Conservation (phyloP, 495 filamentous ascomycete genomes). For the Darksidea phi region DNA sequence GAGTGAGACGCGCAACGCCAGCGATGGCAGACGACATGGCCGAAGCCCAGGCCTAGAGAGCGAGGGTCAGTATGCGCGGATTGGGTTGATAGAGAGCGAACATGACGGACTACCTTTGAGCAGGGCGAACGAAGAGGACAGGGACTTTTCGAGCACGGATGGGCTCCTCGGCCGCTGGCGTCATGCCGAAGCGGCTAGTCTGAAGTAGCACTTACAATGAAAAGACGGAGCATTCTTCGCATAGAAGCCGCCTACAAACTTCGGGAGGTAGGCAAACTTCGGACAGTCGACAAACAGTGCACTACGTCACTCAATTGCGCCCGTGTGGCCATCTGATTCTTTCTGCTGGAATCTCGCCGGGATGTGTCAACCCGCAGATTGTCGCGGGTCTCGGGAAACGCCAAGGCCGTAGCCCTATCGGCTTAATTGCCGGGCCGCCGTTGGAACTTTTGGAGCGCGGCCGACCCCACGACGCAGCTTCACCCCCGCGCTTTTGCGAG, state of each 20-base stretch:
- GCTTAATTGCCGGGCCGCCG: too few species aligned
- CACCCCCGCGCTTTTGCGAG: not conserved
- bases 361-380: too few species aligned
- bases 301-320: too few species aligned
- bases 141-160: constrained; percentile 12
- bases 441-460: too few species aligned
- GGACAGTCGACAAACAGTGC: too few species aligned
- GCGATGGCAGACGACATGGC: constrained; percentile 31
- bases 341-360: too few species aligned
- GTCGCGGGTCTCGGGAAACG: too few species aligned
- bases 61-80: constrained; percentile 10
- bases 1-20: constrained; percentile 16
- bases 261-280: too few species aligned
- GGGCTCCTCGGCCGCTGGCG: constrained; percentile 1
- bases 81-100: not conserved
- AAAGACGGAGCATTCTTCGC: not conserved
- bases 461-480: not conserved
- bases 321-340: too few species aligned
- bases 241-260: not conserved
- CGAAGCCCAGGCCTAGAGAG: constrained; percentile 17
- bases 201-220: not conserved
- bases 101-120: constrained; percentile 13
- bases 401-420: too few species aligned
- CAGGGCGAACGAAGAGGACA: constrained; percentile 7
- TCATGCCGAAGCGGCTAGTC: constrained; percentile 8